Base-by-base conservation (phyloP, 352 stramenopile genomes). In the Albugo candida region DNA sequence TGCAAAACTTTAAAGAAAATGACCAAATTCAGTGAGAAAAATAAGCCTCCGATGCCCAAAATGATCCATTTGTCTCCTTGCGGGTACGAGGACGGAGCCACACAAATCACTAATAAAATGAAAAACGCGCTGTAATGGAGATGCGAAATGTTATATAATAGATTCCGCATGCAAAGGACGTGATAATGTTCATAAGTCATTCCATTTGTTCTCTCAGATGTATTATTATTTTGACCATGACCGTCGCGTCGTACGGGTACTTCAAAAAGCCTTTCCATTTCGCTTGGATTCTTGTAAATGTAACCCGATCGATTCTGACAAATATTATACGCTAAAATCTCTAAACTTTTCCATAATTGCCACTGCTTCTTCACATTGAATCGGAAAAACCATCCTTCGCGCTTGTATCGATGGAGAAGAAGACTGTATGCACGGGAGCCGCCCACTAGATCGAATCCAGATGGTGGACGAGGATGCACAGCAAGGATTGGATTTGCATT, bases 301-400 rank as follows among this genome's bases (percentile, higher is more conserved):
- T 92, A 92, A 11, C 75, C 73, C 2, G 70, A 85, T 2, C 78
- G 67, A 48, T 92, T 64, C 55, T 92, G 73, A 49, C 78, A 92
- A 50, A 92, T 83, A 46, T 92, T 92, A 65, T 85, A 88, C 45
- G 78, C 78, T 10, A 92, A 57, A 45, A 92, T 70, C 56, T 92
- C 78, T 37, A 92, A 85, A 45, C 73, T 85, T 49, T 87, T 92
- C 72, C 74, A 92, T 5, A 88, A 56, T 18, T 83, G 63, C 70
- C 75, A 92, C 46, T 92, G 78, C 59, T 84, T 85, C 38, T 65
- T 59, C 14, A 85, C 24, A 38, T 88, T 84, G 60, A 87, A 79
- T 37, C 55, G 67, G 49, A 87, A 88, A 21, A 67, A 56, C 68
- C 72, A 86, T 8, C 78, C 73, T 70, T 92, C 75, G 24, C 66